Evolutionary conservation across 2,329 filamentous ascomycete species (phyloP).

Genomic region (Pyrenophora teres): DNA sequence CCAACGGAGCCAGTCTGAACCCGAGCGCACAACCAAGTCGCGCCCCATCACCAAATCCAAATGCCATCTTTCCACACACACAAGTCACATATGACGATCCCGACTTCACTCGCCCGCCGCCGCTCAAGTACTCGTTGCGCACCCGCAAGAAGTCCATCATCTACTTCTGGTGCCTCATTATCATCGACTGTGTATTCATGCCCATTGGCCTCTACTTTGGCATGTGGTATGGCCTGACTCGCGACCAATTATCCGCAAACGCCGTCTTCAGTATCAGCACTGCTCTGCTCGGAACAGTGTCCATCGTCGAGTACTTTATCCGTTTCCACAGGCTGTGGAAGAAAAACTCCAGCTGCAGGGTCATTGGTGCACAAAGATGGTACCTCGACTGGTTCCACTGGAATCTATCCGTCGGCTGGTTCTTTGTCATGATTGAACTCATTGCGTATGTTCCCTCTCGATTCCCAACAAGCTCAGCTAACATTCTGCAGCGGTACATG

Average conservation of each 20-base stretch:
- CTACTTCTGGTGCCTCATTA: constrained; percentile 64
- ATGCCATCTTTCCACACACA: constrained; percentile 47
- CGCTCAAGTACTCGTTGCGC: constrained; percentile 61
- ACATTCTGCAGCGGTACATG: constrained; percentile 49
- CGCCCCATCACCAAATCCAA: constrained; percentile 37
- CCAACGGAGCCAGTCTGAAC: constrained; percentile 14
- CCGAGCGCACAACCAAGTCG: constrained; percentile 30
- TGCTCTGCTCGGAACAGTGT: constrained; percentile 57
- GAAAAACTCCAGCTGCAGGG: constrained; percentile 58
- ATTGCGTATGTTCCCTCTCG: constrained; percentile 50
- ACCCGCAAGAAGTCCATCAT: constrained; percentile 60
- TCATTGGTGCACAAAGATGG: constrained; percentile 53
- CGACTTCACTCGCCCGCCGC: constrained; percentile 53
- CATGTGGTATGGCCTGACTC: constrained; percentile 61
- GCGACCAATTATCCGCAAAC: constrained; percentile 53
- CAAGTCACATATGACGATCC: constrained; percentile 49
- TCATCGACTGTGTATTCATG: constrained; percentile 63
- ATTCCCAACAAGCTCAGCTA: constrained; percentile 5
- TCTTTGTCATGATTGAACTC: constrained; percentile 62
- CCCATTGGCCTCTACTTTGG: constrained; percentile 65
- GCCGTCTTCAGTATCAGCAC: constrained; percentile 61
- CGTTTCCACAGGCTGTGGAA: constrained; percentile 56
- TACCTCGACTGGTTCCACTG: constrained; percentile 63
- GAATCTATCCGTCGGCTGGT: constrained; percentile 60
- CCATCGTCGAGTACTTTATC: constrained; percentile 60